A percentile compares a stretch with the other conserved stretches of the same genome.
Conservation (phyloP, 495 filamentous ascomycete genomes). For the Alectoria sarmentosa region DNA sequence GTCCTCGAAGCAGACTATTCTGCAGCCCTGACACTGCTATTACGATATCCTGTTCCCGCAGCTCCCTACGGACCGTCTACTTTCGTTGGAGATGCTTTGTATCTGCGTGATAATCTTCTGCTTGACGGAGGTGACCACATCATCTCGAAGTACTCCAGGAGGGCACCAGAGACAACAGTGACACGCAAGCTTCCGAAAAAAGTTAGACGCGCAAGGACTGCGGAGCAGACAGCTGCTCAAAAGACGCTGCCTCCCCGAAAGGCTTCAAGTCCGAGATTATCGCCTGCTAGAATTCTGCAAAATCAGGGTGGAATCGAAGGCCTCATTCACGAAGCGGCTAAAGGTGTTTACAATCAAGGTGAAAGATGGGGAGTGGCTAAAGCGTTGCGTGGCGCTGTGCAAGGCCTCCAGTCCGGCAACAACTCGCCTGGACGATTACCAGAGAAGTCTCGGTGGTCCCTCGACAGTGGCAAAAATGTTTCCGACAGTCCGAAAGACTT, state of each 20-base stretch:
- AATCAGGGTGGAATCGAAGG: slow-evolving; percentile 62
- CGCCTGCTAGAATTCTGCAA: slow-evolving; percentile 54
- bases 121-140: slow-evolving; percentile 63
- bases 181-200: slow-evolving; percentile 30
- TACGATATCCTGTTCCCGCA: slow-evolving; percentile 70
- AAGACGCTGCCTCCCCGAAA: slow-evolving; percentile 26
- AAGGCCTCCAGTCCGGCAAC: slow-evolving; percentile 49
- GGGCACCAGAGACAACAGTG: slow-evolving; percentile 43
- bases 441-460: slow-evolving; percentile 28
- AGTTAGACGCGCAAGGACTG: slow-evolving; percentile 32
- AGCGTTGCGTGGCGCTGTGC: slow-evolving; percentile 79
- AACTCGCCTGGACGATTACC: slow-evolving; percentile 21
- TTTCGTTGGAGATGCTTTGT: slow-evolving; percentile 84
- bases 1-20: slow-evolving; percentile 85
- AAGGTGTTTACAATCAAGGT: slow-evolving; percentile 70
- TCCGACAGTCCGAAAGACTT: slow-evolving; percentile 25
- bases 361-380: slow-evolving; percentile 86
- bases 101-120: slow-evolving; percentile 69
- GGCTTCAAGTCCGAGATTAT: slow-evolving; percentile 28
- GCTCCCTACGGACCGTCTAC: slow-evolving; percentile 59
- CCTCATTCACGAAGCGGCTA: slow-evolving; percentile 78
- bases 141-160: slow-evolving; percentile 77
- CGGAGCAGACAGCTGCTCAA: slow-evolving; percentile 18
- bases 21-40: slow-evolving; percentile 66
- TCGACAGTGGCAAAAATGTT: slow-evolving; percentile 29